Conservation (phyloP, 495 filamentous ascomycete species). For the Xylaria sp. region DNA sequence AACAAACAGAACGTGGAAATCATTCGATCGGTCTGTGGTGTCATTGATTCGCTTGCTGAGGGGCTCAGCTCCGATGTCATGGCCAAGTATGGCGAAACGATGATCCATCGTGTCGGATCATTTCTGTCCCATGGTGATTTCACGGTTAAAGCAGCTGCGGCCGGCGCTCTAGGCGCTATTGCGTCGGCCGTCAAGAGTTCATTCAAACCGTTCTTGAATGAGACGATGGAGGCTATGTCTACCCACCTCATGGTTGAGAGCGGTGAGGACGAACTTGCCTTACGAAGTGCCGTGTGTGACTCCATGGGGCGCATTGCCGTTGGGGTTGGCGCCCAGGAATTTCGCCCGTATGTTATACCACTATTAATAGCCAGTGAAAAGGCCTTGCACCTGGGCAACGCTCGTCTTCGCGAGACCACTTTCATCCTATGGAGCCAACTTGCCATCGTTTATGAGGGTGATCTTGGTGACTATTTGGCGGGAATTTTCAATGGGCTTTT, state of each 20-base stretch:
- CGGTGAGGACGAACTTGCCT: conserved; percentile 84
- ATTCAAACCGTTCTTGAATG: conserved; percentile 88
- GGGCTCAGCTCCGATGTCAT: conserved; percentile 87
- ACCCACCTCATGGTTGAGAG: conserved; percentile 87
- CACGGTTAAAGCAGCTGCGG: conserved; percentile 87
- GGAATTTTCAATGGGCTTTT: conserved; percentile 87
- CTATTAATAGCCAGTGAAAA: conserved; percentile 93
- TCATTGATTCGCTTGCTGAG: conserved; percentile 88
- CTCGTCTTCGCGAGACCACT: conserved; percentile 89
- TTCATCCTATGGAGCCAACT: conserved; percentile 96
- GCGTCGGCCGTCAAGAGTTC: conserved; percentile 80
- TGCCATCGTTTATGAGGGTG: conserved; percentile 90
- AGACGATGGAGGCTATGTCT: conserved; percentile 84
- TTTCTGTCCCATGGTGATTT: conserved; percentile 83
- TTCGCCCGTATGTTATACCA: conserved; percentile 87
- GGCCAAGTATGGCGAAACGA: conserved; percentile 76
- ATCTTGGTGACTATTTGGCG: conserved; percentile 85
- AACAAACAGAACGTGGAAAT: conserved; percentile 79
- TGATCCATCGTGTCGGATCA: conserved; percentile 81
- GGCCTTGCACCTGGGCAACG: conserved; percentile 86
- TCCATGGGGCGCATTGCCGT: conserved; percentile 89
- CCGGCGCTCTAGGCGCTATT: conserved; percentile 88
- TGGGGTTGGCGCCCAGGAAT: conserved; percentile 84
- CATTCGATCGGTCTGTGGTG: conserved; percentile 86
- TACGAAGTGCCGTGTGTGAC: conserved; percentile 88